Conservation (phyloP, 2,329 filamentous ascomycete genomes). For the Aspergillus tubingensis region DNA sequence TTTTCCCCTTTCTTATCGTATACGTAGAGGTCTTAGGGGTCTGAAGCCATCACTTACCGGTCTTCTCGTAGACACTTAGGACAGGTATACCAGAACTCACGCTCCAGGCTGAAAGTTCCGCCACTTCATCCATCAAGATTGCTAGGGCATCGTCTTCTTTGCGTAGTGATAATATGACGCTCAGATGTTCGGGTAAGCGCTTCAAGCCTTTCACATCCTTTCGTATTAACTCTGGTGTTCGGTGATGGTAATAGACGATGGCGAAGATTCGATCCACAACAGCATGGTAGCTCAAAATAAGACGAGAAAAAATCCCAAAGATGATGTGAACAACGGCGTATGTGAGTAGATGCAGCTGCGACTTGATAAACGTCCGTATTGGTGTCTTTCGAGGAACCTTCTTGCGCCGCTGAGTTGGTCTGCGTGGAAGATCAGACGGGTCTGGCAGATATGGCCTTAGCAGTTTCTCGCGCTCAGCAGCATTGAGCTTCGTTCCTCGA, state of each 20-base stretch:
- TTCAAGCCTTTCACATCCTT: constrained; percentile 76
- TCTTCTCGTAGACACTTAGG: constrained; percentile 89
- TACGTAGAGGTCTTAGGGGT: no score
- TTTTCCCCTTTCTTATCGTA: no score
- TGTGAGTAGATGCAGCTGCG: constrained; percentile 46
- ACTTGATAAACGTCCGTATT: constrained; percentile 48
- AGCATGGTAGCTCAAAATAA: constrained; percentile 76
- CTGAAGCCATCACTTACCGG: constrained; percentile 58
- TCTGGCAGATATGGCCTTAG: constrained; percentile 56
- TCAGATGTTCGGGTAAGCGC: constrained; percentile 80
- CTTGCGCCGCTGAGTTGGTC: constrained; percentile 27
- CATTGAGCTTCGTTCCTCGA: constrained; percentile 44
- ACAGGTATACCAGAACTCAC: constrained; percentile 83
- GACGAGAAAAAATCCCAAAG: constrained; percentile 84
- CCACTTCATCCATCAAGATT: constrained; percentile 82
- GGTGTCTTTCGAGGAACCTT: constrained; percentile 38
- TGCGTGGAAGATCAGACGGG: constrained; percentile 34
- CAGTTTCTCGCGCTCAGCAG: constrained; percentile 53
- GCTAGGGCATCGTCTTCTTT: constrained; percentile 75
- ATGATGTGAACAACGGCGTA: constrained; percentile 64
- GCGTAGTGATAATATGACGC: constrained; percentile 75
- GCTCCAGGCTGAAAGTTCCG: constrained; percentile 92
- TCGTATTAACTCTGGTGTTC: constrained; percentile 87
- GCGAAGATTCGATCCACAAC: constrained; percentile 76
- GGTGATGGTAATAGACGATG: constrained; percentile 91